These are phyloP conservation scores for Colletotrichum euphorbiae DNA, from an alignment of 2,329 filamentous ascomycete genomes.

Conservation along the genomic window DNA sequence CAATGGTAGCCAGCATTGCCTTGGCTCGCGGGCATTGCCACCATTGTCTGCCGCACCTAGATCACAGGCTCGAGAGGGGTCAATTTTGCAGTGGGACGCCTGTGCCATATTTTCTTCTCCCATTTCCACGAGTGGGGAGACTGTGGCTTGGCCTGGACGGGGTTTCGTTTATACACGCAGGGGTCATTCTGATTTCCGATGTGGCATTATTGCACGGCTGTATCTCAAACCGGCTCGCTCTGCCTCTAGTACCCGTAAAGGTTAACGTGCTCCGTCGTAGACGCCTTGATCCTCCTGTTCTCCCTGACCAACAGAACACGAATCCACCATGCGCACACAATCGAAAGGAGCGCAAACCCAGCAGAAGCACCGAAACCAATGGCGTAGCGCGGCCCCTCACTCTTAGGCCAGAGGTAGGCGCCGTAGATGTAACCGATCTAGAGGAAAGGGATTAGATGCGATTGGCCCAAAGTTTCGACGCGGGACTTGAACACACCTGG, in stretches of 20 bases:
- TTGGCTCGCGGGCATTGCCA: too few species aligned
- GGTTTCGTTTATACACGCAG: neutral
- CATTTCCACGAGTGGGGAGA: too few species aligned
- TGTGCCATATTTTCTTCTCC: too few species aligned
- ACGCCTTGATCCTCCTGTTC: conserved; percentile 54
- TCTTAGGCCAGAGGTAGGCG: conserved; percentile 62
- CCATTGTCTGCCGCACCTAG: too few species aligned
- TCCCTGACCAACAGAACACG: conserved; percentile 53
- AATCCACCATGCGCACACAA: conserved; percentile 57
- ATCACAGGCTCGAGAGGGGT: too few species aligned
- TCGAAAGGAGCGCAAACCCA: conserved; percentile 53
- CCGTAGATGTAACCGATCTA: conserved; percentile 61
- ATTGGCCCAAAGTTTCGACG: too few species aligned
- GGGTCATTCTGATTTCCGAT: neutral
- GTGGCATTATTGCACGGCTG: too few species aligned
- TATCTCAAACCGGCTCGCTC: too few species aligned
- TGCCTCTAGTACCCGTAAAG: conserved; percentile 51
- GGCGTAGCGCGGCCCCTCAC: conserved; percentile 57
- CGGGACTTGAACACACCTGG: conserved; percentile 40
- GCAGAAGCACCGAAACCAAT: conserved; percentile 59
- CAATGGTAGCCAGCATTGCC: too few species aligned
- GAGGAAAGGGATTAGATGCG: neutral
- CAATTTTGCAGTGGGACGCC: too few species aligned
- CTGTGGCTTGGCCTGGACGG: too few species aligned
- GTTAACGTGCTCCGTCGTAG: conserved; percentile 49